These are phyloP conservation scores for Pseudomassariella vexata DNA, from an alignment of 2,329 filamentous ascomycete species.

Conservation along the genomic window DNA sequence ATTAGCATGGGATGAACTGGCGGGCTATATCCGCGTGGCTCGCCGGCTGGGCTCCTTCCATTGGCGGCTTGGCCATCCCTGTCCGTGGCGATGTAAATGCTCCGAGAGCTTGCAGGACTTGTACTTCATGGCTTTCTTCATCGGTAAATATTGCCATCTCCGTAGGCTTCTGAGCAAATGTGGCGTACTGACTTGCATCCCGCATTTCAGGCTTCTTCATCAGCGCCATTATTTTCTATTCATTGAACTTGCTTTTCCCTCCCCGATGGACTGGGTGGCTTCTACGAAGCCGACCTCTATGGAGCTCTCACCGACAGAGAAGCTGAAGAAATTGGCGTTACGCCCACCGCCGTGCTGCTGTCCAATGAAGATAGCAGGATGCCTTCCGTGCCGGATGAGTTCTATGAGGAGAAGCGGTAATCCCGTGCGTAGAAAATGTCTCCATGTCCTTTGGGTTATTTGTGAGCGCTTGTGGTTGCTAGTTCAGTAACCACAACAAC, in stretches of 20 bases:
- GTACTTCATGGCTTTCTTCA: constrained; percentile 41
- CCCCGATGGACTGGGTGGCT: constrained; percentile 31
- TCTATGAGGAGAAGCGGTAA: too few species aligned
- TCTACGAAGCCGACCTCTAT: constrained; percentile 36
- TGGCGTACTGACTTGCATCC: constrained; percentile 3
- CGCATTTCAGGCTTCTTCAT: constrained; percentile 29
- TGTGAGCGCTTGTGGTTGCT: too few species aligned
- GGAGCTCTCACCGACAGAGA: constrained; percentile 37
- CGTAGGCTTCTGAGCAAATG: background rate
- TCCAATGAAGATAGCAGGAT: too few species aligned
- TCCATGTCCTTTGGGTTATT: too few species aligned
- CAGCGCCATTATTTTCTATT: constrained; percentile 21
- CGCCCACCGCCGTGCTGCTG: constrained; percentile 13
- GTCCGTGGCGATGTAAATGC: constrained; percentile 18
- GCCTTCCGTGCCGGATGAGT: too few species aligned
- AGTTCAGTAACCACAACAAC: too few species aligned
- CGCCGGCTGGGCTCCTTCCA: constrained; percentile 35
- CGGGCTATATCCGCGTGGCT: constrained; percentile 34
- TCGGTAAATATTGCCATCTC: constrained; percentile 22
- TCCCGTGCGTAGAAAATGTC: too few species aligned
- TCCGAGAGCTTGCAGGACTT: constrained; percentile 32
- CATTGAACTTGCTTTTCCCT: constrained; percentile 32
- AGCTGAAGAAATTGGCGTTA: constrained; percentile 32
- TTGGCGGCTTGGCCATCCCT: constrained; percentile 32
- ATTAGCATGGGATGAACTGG: constrained; percentile 36